Percentiles rank a stretch among this genome's conserved stretches.
Evolutionary conservation across 441 rosid genomes (phyloP).

Genomic region (Euphorbia schlechtendalii): DNA sequence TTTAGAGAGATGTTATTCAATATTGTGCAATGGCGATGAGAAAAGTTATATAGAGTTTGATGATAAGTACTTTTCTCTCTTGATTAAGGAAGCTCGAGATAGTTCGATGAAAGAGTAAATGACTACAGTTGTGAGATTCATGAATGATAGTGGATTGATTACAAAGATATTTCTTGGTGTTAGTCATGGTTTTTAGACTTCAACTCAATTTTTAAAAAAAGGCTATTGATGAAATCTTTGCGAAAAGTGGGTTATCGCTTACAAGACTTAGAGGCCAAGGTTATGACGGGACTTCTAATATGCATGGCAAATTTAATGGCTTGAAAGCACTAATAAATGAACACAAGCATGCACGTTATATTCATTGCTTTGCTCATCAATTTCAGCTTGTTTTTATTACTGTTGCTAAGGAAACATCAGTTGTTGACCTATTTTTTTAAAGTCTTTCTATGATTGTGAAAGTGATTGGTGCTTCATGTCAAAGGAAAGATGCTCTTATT

Average conservation of each 20-base stretch:
- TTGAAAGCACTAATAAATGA: too few relatives aligned
- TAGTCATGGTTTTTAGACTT: not conserved
- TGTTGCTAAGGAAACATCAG: too few relatives aligned
- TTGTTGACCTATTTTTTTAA: too few relatives aligned
- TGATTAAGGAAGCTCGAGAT: not conserved
- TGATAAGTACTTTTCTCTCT: not conserved
- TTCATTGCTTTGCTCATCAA: too few relatives aligned
- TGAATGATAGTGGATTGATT: not conserved
- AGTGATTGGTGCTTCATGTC: too few relatives aligned
- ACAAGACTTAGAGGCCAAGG: not conserved
- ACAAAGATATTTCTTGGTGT: not conserved
- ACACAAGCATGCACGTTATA: too few relatives aligned
- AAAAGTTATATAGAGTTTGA: not conserved
- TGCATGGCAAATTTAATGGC: too few relatives aligned
- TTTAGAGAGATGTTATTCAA: not conserved
- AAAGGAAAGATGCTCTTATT: too few relatives aligned
- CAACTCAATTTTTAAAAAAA: not conserved
- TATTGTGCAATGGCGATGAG: not conserved
- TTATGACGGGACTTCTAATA: not conserved
- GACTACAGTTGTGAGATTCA: not conserved
- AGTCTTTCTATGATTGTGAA: too few relatives aligned
- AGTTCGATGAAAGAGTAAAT: not conserved
- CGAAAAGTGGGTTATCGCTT: not conserved
- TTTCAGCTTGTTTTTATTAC: too few relatives aligned
- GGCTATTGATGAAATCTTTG: not conserved